A percentile compares a stretch with the other conserved stretches of the same genome.
Evolutionary conservation across 305 asterid species (phyloP).

Genomic region (Fraxinus latifolia): DNA sequence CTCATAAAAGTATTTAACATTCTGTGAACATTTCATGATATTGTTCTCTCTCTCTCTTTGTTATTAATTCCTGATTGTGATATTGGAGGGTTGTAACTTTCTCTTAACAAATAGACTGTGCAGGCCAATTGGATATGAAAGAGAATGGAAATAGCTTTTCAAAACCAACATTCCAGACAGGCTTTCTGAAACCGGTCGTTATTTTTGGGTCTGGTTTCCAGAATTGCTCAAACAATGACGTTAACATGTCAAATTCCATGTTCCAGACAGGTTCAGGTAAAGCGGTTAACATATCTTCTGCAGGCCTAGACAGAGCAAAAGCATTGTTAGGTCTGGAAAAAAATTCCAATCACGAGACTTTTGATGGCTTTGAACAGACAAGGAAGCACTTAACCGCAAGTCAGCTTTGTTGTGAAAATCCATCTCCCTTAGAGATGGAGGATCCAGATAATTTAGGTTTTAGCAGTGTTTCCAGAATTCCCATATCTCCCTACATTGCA

Average conservation of each 20-base stretch:
- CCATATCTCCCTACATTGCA: constrained; percentile 30
- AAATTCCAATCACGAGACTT: constrained; percentile 34
- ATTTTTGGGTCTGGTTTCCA: constrained; percentile 30
- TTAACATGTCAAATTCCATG: constrained; percentile 44
- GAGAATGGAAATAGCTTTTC: constrained; percentile 33
- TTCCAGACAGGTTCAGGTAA: constrained; percentile 71
- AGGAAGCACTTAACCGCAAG: constrained; percentile 29
- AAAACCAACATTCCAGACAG: constrained; percentile 29
- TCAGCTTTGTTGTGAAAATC: constrained; percentile 32
- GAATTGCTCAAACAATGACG: constrained; percentile 28
- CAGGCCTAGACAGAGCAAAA: constrained; percentile 78
- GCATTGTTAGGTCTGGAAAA: constrained; percentile 62
- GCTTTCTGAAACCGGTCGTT: constrained; percentile 26
- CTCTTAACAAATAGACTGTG: constrained; percentile 18
- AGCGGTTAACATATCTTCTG: constrained; percentile 61
- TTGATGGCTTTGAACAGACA: constrained; percentile 36
- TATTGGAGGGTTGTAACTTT: background rate
- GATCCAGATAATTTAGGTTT: constrained; percentile 23
- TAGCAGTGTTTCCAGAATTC: constrained; percentile 33
- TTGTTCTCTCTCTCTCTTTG: constrained; percentile 14
- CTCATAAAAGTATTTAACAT: background rate
- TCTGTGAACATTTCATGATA: background rate
- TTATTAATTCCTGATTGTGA: background rate
- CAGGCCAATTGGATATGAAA: constrained; percentile 47
- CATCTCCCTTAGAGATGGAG: constrained; percentile 28